Conservation (phyloP, 169 alveolate species). For the Blepharisma undulans region DNA sequence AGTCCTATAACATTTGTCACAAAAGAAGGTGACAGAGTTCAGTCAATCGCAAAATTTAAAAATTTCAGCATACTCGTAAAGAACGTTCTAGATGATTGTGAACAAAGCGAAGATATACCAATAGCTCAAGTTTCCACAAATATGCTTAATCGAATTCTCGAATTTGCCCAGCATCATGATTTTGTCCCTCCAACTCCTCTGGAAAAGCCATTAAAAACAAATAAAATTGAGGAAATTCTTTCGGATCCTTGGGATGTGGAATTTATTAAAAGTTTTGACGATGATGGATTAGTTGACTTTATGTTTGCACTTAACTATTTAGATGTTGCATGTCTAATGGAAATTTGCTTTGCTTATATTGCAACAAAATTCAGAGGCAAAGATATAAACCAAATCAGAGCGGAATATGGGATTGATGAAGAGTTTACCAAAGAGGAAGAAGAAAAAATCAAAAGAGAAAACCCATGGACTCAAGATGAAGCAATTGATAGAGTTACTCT, state of each 20-base stretch:
- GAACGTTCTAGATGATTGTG: background rate
- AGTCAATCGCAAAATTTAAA: background rate
- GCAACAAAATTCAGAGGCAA: background rate
- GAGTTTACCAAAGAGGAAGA: background rate
- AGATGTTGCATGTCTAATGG: background rate
- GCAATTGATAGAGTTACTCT: too few relatives aligned
- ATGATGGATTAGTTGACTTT: background rate
- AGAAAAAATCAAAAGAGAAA: background rate
- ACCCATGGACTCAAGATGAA: too few relatives aligned
- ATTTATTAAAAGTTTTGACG: background rate
- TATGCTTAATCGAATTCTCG: background rate
- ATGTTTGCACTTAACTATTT: background rate
- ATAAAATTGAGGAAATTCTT: background rate
- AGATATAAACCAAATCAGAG: background rate
- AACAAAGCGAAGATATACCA: slow-evolving; percentile 35
- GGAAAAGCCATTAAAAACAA: background rate
- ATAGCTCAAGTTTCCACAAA: background rate
- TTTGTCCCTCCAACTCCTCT: background rate
- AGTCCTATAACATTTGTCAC: slow-evolving; percentile 9
- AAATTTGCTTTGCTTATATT: background rate
- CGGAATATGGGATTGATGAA: background rate
- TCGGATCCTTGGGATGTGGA: background rate
- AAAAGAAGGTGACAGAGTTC: slow-evolving; percentile 4
- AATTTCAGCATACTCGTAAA: background rate
- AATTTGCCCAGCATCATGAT: slow-evolving; percentile 12